A percentile compares a stretch with the other conserved stretches of the same genome.
Conservation (phyloP, 306 rosid species). For the Prosopis cineraria region DNA sequence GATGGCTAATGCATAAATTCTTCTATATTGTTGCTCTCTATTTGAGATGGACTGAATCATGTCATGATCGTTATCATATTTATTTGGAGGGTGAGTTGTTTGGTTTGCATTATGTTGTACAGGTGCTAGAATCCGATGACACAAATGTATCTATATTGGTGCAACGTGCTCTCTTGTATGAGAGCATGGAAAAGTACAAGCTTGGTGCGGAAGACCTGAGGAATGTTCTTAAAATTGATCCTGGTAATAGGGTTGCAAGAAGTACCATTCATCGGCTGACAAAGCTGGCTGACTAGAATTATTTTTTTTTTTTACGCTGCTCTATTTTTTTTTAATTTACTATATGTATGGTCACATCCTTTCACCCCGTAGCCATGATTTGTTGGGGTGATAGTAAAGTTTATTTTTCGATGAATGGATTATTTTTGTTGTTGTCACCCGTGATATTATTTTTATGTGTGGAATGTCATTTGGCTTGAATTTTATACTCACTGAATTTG, state of each 20-base stretch:
- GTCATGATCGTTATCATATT: slow-evolving; percentile 12
- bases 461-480: slow-evolving; percentile 41
- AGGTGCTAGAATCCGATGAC: slow-evolving; percentile 71
- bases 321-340: not conserved
- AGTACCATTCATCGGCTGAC: slow-evolving; percentile 90
- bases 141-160: slow-evolving; percentile 79
- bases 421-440: slow-evolving; percentile 25
- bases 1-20: not conserved
- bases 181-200: slow-evolving; percentile 96
- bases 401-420: slow-evolving; percentile 11
- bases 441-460: slow-evolving; percentile 37
- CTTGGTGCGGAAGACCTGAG: slow-evolving; percentile 96
- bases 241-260: slow-evolving; percentile 86
- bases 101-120: slow-evolving; percentile 40
- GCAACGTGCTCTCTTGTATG: slow-evolving; percentile 93
- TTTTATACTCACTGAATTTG: slow-evolving; percentile 31
- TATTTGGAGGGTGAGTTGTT: slow-evolving; percentile 30
- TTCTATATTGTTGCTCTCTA: not conserved
- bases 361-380: slow-evolving; percentile 30
- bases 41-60: not conserved
- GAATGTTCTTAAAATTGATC: slow-evolving; percentile 85
- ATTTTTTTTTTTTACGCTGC: not conserved
- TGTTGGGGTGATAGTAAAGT: slow-evolving; percentile 37
- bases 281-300: slow-evolving; percentile 72
- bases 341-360: slow-evolving; percentile 30